Percentiles rank a stretch among this genome's conserved stretches.
Conservation (phyloP, 768 basidiomycete genomes). For the Serpula lacrymans region DNA sequence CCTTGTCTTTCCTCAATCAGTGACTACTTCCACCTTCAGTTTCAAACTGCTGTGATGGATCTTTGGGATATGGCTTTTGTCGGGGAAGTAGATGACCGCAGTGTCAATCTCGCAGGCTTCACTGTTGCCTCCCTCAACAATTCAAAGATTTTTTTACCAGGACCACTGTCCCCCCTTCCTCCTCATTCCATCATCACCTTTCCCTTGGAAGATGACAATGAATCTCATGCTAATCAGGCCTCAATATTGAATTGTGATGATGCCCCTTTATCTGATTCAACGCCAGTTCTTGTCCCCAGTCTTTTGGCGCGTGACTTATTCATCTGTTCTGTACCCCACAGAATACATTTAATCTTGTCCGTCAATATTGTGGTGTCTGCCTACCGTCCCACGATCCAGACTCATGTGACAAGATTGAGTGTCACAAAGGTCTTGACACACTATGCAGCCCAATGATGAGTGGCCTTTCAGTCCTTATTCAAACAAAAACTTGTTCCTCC, state of each 20-base stretch:
- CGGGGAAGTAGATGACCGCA: too few species aligned
- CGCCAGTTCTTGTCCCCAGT: too few species aligned
- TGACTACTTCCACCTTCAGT: too few species aligned
- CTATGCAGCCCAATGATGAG: neutral
- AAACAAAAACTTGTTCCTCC: constrained; percentile 11
- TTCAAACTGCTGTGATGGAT: too few species aligned
- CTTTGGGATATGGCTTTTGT: too few species aligned
- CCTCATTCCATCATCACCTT: neutral
- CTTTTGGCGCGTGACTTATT: neutral
- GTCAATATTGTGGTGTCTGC: neutral
- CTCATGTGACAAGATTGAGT: neutral
- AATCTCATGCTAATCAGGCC: neutral
- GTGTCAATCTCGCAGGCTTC: neutral
- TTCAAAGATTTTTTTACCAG: constrained; percentile 6
- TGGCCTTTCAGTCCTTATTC: constrained; percentile 13
- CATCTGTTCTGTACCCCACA: constrained; percentile 1
- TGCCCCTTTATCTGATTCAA: too few species aligned
- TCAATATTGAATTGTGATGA: too few species aligned
- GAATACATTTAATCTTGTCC: constrained; percentile 2
- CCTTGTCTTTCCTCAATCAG: too few species aligned
- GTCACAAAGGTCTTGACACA: neutral
- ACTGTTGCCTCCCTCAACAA: neutral
- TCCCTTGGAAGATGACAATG: too few species aligned
- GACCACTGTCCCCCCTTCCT: neutral
- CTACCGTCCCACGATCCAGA: constrained; percentile 7